Evolutionary conservation across 768 basidiomycete genomes (phyloP).

Genomic region (Polyporus arcularius): DNA sequence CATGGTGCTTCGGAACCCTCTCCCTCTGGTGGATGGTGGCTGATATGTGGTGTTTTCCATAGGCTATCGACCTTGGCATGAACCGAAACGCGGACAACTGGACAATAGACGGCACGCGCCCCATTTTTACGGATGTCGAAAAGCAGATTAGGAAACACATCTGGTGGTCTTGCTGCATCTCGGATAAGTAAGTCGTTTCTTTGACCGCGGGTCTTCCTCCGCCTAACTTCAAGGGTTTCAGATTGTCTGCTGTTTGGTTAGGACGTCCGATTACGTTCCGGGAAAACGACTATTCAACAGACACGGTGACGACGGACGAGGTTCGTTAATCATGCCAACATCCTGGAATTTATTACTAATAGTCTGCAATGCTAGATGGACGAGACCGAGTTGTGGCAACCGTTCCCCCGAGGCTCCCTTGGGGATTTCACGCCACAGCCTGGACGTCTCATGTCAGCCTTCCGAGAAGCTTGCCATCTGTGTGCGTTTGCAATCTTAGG

Average conservation of each 20-base stretch:
- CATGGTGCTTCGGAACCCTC: constrained; percentile 48
- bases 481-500: constrained; percentile 42
- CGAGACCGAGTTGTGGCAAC: constrained; percentile 58
- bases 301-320: constrained; percentile 52
- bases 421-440: constrained; percentile 44
- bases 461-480: constrained; percentile 56
- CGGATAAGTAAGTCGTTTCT: constrained; percentile 56
- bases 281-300: constrained; percentile 22
- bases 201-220: constrained; percentile 3
- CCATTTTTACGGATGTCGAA: constrained; percentile 62
- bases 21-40: neutral
- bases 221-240: constrained; percentile 23
- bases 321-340: constrained; percentile 31
- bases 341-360: neutral
- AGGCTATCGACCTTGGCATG: constrained; percentile 82
- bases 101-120: constrained; percentile 56
- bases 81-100: constrained; percentile 79
- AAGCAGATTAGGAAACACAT: constrained; percentile 73
- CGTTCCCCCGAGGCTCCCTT: constrained; percentile 40
- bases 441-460: constrained; percentile 51
- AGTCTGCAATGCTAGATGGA: constrained; percentile 45
- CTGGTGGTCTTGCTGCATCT: constrained; percentile 77
- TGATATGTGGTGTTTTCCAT: neutral
- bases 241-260: constrained; percentile 76
- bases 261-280: constrained; percentile 41